A percentile compares a stretch with the other conserved stretches of the same genome.
phyloP scores from a whole-genome alignment of 2,329 filamentous ascomycete species.

The Ascomycota sp. region DNA sequence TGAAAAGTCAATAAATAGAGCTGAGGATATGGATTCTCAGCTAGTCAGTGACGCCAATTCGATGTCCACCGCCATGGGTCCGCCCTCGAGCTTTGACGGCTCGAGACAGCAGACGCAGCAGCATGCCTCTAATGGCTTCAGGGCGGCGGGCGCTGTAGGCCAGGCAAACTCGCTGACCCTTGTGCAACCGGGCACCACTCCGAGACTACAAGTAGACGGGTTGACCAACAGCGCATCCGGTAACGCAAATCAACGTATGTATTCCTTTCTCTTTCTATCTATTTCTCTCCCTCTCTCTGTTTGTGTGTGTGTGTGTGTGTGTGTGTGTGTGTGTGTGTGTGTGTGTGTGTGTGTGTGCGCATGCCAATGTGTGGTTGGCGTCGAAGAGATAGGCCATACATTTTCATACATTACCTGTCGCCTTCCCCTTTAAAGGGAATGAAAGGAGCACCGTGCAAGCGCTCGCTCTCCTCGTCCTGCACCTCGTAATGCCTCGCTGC shows the following conservation, averaged over 20 bases:
- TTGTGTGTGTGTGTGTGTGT: background rate
- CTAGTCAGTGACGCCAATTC: constrained; percentile 31
- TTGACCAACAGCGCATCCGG: constrained; percentile 26
- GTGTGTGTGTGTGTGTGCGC: background rate
- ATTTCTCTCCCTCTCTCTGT: background rate
- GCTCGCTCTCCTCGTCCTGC: background rate
- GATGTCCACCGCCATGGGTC: constrained; percentile 35
- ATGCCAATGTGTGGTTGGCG: too few species aligned
- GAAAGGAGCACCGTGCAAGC: too few species aligned
- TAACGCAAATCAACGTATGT: constrained; percentile 59
- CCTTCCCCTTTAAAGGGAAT: background rate
- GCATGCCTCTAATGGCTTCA: constrained; percentile 20
- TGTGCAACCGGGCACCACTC: constrained; percentile 49
- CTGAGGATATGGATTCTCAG: constrained; percentile 21
- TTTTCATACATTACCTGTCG: background rate
- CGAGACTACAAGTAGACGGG: constrained; percentile 42
- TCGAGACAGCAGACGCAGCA: constrained; percentile 6
- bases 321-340: background rate
- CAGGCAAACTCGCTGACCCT: constrained; percentile 40
- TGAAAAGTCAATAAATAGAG: constrained; percentile 35
- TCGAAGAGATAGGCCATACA: background rate
- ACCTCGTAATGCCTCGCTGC: background rate
- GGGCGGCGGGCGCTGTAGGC: constrained; percentile 20
- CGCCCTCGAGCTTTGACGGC: constrained; percentile 19
- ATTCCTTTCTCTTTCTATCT: constrained; percentile 3